Conservation (phyloP, 2,329 filamentous ascomycete species). For the Coleophoma crateriformis region DNA sequence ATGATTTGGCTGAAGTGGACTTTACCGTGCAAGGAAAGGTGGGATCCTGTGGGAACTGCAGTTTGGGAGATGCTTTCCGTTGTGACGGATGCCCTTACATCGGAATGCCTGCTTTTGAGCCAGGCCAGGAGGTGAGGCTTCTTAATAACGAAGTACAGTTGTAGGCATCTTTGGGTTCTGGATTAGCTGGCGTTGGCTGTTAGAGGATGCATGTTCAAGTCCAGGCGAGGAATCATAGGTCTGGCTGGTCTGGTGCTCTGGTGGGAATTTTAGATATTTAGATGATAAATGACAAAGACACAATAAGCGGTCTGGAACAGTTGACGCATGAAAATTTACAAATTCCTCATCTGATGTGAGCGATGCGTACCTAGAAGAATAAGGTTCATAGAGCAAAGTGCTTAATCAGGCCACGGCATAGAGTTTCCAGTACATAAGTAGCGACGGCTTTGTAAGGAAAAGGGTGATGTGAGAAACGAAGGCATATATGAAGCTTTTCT, state of each 20-base stretch:
- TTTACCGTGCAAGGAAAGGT: constrained; percentile 98
- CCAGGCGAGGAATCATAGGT: not conserved
- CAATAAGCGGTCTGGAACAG: too few relatives aligned
- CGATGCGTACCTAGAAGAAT: too few relatives aligned
- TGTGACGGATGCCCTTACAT: constrained; percentile 77
- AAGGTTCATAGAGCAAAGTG: too few relatives aligned
- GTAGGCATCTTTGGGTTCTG: constrained; percentile 33
- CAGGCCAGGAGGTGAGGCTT: constrained; percentile 86
- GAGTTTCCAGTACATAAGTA: not conserved
- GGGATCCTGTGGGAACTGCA: constrained; percentile 90
- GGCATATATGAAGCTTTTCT: not conserved
- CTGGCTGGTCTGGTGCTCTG: not conserved
- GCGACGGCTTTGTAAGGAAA: not conserved
- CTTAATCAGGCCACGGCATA: not conserved
- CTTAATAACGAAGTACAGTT: constrained; percentile 83
- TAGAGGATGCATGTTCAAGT: constrained; percentile 1
- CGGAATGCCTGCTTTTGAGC: constrained; percentile 92
- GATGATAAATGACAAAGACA: too few relatives aligned
- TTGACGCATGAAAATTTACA: too few relatives aligned
- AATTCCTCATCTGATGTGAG: too few relatives aligned
- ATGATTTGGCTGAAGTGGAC: constrained; percentile 85
- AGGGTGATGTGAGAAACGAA: not conserved
- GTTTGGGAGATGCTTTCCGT: constrained; percentile 83
- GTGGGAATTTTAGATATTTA: too few relatives aligned
- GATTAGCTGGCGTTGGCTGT: constrained; percentile 2